Conservation (phyloP, 129 eudicot genomes). For the Centella asiatica region DNA sequence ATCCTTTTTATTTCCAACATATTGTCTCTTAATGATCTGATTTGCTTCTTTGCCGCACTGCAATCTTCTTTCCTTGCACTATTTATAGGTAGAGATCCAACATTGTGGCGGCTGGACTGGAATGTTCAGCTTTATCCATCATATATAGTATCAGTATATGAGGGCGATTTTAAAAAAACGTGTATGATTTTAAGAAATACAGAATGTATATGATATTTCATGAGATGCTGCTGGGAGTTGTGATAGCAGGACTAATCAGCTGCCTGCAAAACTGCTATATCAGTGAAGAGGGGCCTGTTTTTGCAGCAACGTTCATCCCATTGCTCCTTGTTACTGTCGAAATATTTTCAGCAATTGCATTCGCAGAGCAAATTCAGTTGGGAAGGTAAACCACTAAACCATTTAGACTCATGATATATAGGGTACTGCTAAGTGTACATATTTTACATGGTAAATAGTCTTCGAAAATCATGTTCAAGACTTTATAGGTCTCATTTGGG, state of each 20-base stretch:
- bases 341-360: conserved; percentile 20
- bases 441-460: no score
- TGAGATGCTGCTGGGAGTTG: conserved; percentile 10
- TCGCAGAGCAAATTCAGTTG: conserved; percentile 18
- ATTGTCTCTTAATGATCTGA: conserved; percentile 19
- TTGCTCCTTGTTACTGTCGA: conserved; percentile 18
- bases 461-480: neutral
- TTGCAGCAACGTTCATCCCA: conserved; percentile 24
- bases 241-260: conserved; percentile 13
- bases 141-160: conserved; percentile 18
- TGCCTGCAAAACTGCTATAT: conserved; percentile 16
- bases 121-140: conserved; percentile 16
- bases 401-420: no score
- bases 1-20: no score
- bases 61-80: conserved; percentile 24
- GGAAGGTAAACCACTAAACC: conserved; percentile 14
- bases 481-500: neutral
- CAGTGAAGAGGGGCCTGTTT: conserved; percentile 21
- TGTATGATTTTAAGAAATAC: no score
- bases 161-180: neutral
- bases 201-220: neutral
- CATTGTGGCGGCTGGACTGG: conserved; percentile 23
- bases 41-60: conserved; percentile 22
- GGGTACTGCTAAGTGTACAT: no score
- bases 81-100: conserved; percentile 13